These are phyloP conservation scores for Pichia cabralensis DNA, from an alignment of 805 yeast species.

Conservation along the genomic window DNA sequence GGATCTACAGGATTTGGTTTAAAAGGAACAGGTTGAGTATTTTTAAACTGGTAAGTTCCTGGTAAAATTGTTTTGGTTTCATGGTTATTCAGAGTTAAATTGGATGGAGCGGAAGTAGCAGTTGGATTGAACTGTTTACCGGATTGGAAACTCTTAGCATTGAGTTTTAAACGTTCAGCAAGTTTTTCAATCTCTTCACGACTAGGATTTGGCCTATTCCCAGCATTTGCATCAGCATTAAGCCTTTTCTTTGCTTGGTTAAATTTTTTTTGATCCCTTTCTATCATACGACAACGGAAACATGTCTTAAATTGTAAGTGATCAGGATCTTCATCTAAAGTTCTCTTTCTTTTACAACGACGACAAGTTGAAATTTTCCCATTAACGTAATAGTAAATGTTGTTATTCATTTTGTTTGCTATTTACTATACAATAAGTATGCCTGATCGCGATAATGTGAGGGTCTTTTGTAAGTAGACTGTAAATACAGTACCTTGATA, in stretches of 20 bases:
- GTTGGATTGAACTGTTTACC: slow-evolving; percentile 10
- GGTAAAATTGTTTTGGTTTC: too few species aligned
- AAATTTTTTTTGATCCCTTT: slow-evolving; percentile 31
- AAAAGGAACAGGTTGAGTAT: slow-evolving; percentile 1
- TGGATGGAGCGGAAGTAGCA: slow-evolving; percentile 11
- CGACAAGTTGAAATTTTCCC: slow-evolving; percentile 37
- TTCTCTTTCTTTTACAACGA: slow-evolving; percentile 47
- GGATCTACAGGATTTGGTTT: slow-evolving; percentile 4
- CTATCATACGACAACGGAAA: slow-evolving; percentile 48
- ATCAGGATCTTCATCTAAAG: slow-evolving; percentile 45
- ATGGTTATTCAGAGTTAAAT: too few species aligned
- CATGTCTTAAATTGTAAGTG: slow-evolving; percentile 48
- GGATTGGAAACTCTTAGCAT: slow-evolving; percentile 6
- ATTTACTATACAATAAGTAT: too few species aligned
- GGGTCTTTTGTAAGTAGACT: too few species aligned
- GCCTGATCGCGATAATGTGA: too few species aligned
- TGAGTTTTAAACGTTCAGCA: slow-evolving; percentile 12
- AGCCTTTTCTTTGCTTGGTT: slow-evolving; percentile 18
- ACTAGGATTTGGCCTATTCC: slow-evolving; percentile 12
- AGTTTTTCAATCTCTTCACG: slow-evolving; percentile 12
- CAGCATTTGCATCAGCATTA: slow-evolving; percentile 13
- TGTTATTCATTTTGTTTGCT: slow-evolving; percentile 2
- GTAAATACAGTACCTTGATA: too few species aligned
- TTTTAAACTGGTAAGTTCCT: slow-evolving; percentile 6
- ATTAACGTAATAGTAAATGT: slow-evolving; percentile 16